A percentile compares a stretch with the other conserved stretches of the same genome.
phyloP scores from a whole-genome alignment of 805 yeast species.

The Yarrowia keelungensis region DNA sequence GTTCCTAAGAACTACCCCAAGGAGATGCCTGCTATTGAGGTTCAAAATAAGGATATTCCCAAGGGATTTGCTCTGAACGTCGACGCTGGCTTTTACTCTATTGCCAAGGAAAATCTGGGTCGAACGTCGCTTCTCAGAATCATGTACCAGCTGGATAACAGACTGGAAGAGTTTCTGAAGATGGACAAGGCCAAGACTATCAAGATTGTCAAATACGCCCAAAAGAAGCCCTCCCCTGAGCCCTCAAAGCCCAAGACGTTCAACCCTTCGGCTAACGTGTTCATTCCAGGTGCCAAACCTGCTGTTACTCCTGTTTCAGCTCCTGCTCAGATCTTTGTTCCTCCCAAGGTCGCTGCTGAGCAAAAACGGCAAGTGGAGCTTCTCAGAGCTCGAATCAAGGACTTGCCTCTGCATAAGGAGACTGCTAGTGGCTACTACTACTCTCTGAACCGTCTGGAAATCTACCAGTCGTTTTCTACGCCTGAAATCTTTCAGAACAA shows the following conservation, averaged over 20 bases:
- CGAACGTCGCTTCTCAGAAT: constrained; percentile 59
- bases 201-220: constrained; percentile 58
- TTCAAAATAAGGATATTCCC: constrained; percentile 72
- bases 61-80: constrained; percentile 69
- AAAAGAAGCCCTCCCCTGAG: constrained; percentile 27
- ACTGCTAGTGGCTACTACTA: constrained; percentile 15
- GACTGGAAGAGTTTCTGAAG: constrained; percentile 64
- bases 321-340: constrained; percentile 41
- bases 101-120: constrained; percentile 50
- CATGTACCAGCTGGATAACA: constrained; percentile 61
- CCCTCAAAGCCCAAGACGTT: constrained; percentile 13
- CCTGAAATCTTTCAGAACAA: constrained; percentile 35
- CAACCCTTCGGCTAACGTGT: constrained; percentile 8
- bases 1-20: constrained; percentile 65
- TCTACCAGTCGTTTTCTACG: constrained; percentile 32
- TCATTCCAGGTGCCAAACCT: neutral
- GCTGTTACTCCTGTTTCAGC: neutral
- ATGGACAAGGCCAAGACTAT: constrained; percentile 67
- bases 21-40: constrained; percentile 59
- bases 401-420: constrained; percentile 15
- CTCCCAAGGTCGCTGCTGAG: constrained; percentile 41
- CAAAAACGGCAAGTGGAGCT: constrained; percentile 42
- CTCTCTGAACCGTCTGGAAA: constrained; percentile 10
- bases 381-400: constrained; percentile 6
- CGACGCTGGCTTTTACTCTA: constrained; percentile 66